These are phyloP conservation scores for Boletus tylopilopsis DNA, from an alignment of 768 basidiomycete species.

Conservation along the genomic window DNA sequence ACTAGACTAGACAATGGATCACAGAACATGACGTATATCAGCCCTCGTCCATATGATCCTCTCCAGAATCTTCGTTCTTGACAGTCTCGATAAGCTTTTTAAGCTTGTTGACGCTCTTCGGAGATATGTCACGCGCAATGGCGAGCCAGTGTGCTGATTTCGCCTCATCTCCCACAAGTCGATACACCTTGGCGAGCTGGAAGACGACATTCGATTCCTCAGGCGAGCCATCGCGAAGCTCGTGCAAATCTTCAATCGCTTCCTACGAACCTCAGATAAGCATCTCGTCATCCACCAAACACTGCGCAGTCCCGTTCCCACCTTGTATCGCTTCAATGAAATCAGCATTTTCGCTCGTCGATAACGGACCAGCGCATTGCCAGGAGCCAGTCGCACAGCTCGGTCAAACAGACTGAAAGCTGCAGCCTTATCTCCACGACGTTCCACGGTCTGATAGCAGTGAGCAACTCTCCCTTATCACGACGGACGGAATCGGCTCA, in stretches of 20 bases:
- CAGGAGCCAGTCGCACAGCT: slow-evolving; percentile 75
- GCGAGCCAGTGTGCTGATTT: slow-evolving; percentile 85
- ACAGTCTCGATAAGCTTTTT: slow-evolving; percentile 72
- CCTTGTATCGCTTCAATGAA: slow-evolving; percentile 77
- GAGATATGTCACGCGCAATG: slow-evolving; percentile 89
- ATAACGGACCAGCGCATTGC: slow-evolving; percentile 92
- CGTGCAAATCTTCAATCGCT: slow-evolving; percentile 78
- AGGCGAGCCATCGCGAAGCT: slow-evolving; percentile 76
- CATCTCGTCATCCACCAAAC: slow-evolving; percentile 8
- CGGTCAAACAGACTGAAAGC: slow-evolving; percentile 80
- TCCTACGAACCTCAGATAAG: slow-evolving; percentile 45
- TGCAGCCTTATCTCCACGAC: slow-evolving; percentile 69
- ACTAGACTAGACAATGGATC: not conserved
- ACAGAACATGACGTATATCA: slow-evolving; percentile 18
- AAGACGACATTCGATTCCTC: slow-evolving; percentile 97
- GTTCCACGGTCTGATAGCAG: slow-evolving; percentile 72
- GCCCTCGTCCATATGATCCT: slow-evolving; percentile 75
- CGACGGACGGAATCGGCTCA: slow-evolving; percentile 42
- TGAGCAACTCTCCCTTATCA: slow-evolving; percentile 18
- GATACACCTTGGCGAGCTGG: slow-evolving; percentile 91
- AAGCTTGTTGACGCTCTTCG: slow-evolving; percentile 82
- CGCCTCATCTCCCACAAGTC: slow-evolving; percentile 70
- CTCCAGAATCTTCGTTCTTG: slow-evolving; percentile 53
- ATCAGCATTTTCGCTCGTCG: slow-evolving; percentile 90
- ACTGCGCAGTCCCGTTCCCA: slow-evolving; percentile 38